These are phyloP conservation scores for Penicillium salamii DNA, from an alignment of 495 filamentous ascomycete species.

Conservation along the genomic window DNA sequence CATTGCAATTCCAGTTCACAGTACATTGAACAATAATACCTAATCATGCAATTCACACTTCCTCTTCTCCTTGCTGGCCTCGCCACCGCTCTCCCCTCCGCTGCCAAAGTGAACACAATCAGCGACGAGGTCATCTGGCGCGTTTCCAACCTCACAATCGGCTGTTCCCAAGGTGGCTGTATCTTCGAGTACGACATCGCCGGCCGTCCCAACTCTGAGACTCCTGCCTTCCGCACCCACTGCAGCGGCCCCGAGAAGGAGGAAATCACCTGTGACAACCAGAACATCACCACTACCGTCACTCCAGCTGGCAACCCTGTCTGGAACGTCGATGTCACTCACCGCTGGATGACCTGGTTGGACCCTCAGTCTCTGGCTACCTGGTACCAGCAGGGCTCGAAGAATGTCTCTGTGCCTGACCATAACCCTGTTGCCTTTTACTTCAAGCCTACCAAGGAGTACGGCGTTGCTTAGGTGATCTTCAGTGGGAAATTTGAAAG, in stretches of 20 bases:
- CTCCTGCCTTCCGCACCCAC: conserved; percentile 40
- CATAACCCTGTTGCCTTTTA: conserved; percentile 12
- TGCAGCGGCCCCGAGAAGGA: conserved; percentile 33
- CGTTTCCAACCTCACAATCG: conserved; percentile 31
- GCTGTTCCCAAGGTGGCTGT: conserved; percentile 37
- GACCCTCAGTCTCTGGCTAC: conserved; percentile 17
- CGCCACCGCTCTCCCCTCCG: conserved; percentile 22
- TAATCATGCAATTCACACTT: conserved; percentile 33
- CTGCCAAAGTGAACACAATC: conserved; percentile 16
- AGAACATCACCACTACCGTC: conserved; percentile 26
- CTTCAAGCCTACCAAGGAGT: conserved; percentile 24
- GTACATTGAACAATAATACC: background rate
- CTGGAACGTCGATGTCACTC: conserved; percentile 37
- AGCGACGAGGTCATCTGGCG: conserved; percentile 31
- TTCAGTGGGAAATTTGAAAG: background rate
- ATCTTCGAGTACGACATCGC: conserved; percentile 36
- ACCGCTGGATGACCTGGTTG: conserved; percentile 26
- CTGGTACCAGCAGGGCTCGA: conserved; percentile 3
- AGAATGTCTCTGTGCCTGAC: conserved; percentile 6
- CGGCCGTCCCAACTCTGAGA: conserved; percentile 23
- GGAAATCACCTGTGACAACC: conserved; percentile 26
- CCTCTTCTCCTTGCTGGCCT: conserved; percentile 21
- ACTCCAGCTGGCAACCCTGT: conserved; percentile 16
- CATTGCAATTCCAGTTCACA: background rate
- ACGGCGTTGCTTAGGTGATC: conserved; percentile 24